Percentiles rank a stretch among this genome's conserved stretches.
Conservation (phyloP, 1,284 basidiomycete genomes). For the Cryptococcus wingfieldii region DNA sequence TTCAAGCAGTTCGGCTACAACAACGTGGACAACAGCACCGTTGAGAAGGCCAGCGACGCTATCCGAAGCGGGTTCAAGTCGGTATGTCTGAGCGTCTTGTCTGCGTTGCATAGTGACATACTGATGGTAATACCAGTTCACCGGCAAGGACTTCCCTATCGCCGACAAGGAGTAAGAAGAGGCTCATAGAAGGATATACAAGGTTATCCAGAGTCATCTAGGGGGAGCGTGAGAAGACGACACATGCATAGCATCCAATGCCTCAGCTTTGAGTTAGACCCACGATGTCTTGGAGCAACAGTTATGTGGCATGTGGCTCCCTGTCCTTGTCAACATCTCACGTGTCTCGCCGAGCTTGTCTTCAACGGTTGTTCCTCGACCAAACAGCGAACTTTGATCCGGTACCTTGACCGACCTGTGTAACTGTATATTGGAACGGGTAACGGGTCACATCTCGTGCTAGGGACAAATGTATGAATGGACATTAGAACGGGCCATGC, state of each 20-base stretch:
- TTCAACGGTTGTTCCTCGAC: too few species aligned
- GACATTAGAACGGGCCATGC: too few species aligned
- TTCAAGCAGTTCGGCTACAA: slow-evolving; percentile 39
- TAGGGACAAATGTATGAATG: too few species aligned
- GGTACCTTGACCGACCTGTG: too few species aligned
- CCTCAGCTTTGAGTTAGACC: too few species aligned
- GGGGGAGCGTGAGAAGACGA: background rate
- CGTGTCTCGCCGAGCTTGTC: too few species aligned
- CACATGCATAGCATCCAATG: background rate
- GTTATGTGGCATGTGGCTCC: too few species aligned
- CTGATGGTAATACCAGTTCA: slow-evolving; percentile 16
- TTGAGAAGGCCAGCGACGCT: slow-evolving; percentile 51
- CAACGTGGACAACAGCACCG: slow-evolving; percentile 32
- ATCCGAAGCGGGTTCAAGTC: slow-evolving; percentile 48
- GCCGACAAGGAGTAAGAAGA: slow-evolving; percentile 22
- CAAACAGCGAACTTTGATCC: too few species aligned
- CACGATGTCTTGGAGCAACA: too few species aligned
- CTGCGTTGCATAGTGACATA: background rate
- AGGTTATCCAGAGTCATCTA: background rate
- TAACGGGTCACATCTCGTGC: too few species aligned
- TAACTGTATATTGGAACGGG: too few species aligned
- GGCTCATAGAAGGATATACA: background rate
- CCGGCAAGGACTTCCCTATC: slow-evolving; percentile 43
- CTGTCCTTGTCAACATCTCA: too few species aligned
- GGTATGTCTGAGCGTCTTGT: slow-evolving; percentile 13